Evolutionary conservation across 1,284 basidiomycete genomes (phyloP).

Genomic region (Ganoderma lucidum): DNA sequence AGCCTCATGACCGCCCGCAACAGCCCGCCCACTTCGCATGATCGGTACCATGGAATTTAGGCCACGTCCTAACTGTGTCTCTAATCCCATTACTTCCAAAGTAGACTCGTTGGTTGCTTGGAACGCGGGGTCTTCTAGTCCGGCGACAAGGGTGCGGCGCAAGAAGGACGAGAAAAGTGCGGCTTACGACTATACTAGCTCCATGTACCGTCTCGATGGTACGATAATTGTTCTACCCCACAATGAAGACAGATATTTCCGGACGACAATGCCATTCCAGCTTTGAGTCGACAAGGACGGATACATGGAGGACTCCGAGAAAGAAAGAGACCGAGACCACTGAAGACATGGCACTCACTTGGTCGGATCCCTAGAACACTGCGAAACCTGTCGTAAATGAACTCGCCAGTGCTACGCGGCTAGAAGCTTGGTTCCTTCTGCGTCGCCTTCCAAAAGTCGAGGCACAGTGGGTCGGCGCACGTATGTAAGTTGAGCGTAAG

Average conservation of each 20-base stretch:
- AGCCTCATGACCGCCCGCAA: slow-evolving; percentile 1
- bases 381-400: slow-evolving; percentile 6
- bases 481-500: slow-evolving; percentile 7
- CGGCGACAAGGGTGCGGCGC: neutral
- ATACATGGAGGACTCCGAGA: neutral
- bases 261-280: neutral
- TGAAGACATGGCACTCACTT: slow-evolving; percentile 4
- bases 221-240: neutral
- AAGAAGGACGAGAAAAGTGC: neutral
- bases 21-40: neutral
- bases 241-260: neutral
- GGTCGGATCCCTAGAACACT: neutral
- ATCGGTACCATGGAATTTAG: neutral
- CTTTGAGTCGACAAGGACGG: neutral
- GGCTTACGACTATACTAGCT: neutral
- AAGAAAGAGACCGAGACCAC: neutral
- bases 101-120: neutral
- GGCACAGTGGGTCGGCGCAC: neutral
- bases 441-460: neutral
- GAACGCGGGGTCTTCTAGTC: neutral
- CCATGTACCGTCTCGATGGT: neutral
- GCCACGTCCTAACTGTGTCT: neutral
- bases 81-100: neutral
- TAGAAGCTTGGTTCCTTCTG: slow-evolving; percentile 12
- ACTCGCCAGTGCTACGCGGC: slow-evolving; percentile 4